Base-by-base conservation (phyloP, 2,329 filamentous ascomycete species). In the Coleophoma cylindrospora region DNA sequence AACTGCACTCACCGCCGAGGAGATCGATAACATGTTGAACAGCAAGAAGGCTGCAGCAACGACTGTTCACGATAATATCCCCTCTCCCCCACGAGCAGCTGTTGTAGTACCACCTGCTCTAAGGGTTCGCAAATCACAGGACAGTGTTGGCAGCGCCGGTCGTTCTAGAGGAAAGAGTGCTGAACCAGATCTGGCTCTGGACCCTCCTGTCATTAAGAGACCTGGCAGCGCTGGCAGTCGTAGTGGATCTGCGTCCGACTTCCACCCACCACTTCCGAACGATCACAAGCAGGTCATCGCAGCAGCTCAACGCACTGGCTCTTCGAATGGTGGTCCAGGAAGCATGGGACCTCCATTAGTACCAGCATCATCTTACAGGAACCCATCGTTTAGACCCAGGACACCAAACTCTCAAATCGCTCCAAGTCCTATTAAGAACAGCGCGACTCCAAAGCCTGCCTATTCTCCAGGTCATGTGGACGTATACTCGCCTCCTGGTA, bases 261-360 rank as follows among this genome's bases (percentile, higher is more conserved):
- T 64, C 8, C 76, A 82, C 52, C 90, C 90, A 36, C 91, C 91
- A 33, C 74, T 96, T 51, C 92, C 91, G 38, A 60, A 75, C 12
- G 91, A 96, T 65, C 91, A 96, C 66, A 88, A 83, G 58, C 82
- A 94, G 68, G 84, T 80, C 51, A 96, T 96, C 59, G 86, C 92
- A 61, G 89, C 89, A 45, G 73, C 76, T 49, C 75, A 80, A 61
- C 84, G 83, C 54, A 75, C 77, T 27, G 71, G 73, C 19, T 82
- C 81, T 43, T 59, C 60, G 15, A 50, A 50, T 40, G 59, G 59
- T 15, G 71, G 27, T 58, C 69, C 48, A 66, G 73, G 51, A 13
- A 60, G 69, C 36, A 96, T 96, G 91, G 90, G 87, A 3, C 92
- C 92, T 44, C 92, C 92, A n/a, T 67, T 82, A 40, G 77, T 88